Conservation (phyloP, 2,329 filamentous ascomycete genomes). For the Alternaria triticimaculans region DNA sequence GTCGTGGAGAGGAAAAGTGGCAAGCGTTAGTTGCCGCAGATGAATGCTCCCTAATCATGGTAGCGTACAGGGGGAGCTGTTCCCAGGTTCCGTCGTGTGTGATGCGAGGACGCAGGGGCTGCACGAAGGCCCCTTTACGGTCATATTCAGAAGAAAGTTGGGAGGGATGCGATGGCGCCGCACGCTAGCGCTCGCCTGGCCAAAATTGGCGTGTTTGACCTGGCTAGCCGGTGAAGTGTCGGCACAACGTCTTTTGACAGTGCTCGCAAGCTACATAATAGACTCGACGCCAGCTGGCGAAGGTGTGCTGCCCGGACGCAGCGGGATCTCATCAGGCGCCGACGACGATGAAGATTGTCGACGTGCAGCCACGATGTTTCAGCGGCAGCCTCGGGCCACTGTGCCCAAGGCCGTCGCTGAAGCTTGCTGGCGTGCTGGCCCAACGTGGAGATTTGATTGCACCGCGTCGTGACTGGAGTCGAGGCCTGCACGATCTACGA, state of each 20-base stretch:
- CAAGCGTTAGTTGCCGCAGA: conserved; percentile 36
- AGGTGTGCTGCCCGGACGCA: background rate
- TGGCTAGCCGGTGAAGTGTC: conserved; percentile 12
- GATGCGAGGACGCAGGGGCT: conserved; percentile 37
- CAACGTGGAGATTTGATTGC: conserved; percentile 7
- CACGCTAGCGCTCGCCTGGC: conserved; percentile 16
- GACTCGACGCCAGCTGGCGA: conserved; percentile 1
- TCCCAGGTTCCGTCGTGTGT: conserved; percentile 34
- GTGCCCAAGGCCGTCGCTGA: conserved; percentile 1
- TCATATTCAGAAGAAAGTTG: conserved; percentile 24
- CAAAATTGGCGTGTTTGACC: conserved; percentile 25
- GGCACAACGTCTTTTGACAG: conserved; percentile 17
- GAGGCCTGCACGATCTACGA: conserved; percentile 9
- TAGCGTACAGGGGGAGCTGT: conserved; percentile 33
- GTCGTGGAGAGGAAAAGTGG: conserved; percentile 36
- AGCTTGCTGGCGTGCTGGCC: background rate
- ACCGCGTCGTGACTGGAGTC: conserved; percentile 4
- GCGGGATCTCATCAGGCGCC: background rate
- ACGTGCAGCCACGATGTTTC: background rate
- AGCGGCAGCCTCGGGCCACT: background rate
- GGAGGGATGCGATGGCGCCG: conserved; percentile 29
- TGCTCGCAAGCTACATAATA: conserved; percentile 4
- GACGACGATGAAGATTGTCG: background rate
- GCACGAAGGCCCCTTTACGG: conserved; percentile 37
- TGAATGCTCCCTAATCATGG: conserved; percentile 29